These are phyloP conservation scores for Pyropia yezoensis DNA, from an alignment of 23 red algal species.

Conservation along the genomic window DNA sequence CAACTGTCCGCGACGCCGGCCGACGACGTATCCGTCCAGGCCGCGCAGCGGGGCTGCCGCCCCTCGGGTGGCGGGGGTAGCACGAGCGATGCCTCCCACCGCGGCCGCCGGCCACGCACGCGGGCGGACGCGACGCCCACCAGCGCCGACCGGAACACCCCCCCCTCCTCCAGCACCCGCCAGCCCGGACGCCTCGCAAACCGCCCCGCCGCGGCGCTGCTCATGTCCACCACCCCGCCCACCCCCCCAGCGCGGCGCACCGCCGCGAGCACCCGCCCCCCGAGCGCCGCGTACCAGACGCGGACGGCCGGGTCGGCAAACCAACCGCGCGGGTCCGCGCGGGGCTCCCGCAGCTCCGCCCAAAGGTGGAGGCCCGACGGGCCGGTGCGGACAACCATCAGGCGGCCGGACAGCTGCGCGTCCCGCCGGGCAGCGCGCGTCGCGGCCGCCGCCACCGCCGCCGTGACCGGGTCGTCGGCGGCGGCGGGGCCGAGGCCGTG, in stretches of 20 bases:
- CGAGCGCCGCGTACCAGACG: slow-evolving; percentile 47
- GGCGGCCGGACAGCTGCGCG: slow-evolving; percentile 38
- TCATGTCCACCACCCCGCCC: slow-evolving; percentile 44
- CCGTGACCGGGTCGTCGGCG: neutral
- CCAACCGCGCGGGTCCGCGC: slow-evolving; percentile 32
- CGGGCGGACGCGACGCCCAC: slow-evolving; percentile 1
- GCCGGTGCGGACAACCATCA: slow-evolving; percentile 49
- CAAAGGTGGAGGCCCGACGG: slow-evolving; percentile 53
- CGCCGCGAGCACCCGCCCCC: slow-evolving; percentile 18
- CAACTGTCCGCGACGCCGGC: no score
- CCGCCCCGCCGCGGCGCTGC: slow-evolving; percentile 34
- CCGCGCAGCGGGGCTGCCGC: no score
- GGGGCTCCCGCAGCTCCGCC: slow-evolving; percentile 57
- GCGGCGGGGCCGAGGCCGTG: neutral
- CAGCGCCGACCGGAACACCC: slow-evolving; percentile 30
- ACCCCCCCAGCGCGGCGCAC: slow-evolving; percentile 31
- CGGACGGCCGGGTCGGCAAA: slow-evolving; percentile 22
- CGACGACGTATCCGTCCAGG: no score
- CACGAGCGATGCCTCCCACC: no score
- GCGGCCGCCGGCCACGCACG: neutral
- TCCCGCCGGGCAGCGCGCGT: slow-evolving; percentile 17
- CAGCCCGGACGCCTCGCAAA: slow-evolving; percentile 53
- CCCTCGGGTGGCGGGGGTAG: no score
- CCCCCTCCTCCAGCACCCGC: slow-evolving; percentile 47
- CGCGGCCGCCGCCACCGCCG: neutral